Percentiles rank a stretch among this genome's conserved stretches.
Evolutionary conservation across 163 green algal species (phyloP).

Genomic region (Scenedesmus sp.): DNA sequence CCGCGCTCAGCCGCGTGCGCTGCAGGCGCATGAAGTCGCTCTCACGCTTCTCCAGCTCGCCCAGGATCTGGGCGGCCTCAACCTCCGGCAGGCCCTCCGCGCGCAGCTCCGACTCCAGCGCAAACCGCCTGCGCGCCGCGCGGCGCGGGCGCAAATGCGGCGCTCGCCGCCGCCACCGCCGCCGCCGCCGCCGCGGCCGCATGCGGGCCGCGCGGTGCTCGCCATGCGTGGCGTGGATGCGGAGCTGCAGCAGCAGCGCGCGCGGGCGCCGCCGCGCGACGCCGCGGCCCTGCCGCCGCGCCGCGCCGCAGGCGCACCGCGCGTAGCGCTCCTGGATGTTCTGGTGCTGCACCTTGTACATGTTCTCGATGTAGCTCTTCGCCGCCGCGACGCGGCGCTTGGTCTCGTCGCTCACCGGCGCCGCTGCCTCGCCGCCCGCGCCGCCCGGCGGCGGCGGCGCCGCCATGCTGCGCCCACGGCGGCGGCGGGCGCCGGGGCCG

Average conservation of each 20-base stretch:
- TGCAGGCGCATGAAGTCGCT: conserved; percentile 87
- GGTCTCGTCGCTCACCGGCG: conserved; percentile 51
- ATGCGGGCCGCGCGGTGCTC: no score
- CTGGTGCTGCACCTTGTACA: conserved; percentile 90
- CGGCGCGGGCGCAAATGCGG: no score
- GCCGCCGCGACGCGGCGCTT: conserved; percentile 79
- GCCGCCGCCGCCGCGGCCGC: no score
- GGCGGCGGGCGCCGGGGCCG: no score
- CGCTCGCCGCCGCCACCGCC: no score
- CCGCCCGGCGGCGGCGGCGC: neutral
- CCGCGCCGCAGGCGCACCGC: no score
- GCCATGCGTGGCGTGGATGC: no score
- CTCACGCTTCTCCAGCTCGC: conserved; percentile 82
- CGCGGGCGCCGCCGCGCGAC: no score
- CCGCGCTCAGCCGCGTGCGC: conserved; percentile 81
- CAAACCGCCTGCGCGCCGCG: conserved; percentile 57
- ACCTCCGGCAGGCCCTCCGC: conserved; percentile 66
- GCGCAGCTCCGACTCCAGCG: conserved; percentile 65
- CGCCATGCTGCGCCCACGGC: no score
- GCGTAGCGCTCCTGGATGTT: conserved; percentile 79
- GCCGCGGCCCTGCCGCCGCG: no score
- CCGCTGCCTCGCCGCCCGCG: neutral
- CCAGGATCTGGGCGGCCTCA: conserved; percentile 60
- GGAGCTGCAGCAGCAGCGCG: no score
- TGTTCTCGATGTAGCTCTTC: conserved; percentile 95